phyloP scores from a whole-genome alignment of 331 rosid genomes.

The Acacia concinna region DNA sequence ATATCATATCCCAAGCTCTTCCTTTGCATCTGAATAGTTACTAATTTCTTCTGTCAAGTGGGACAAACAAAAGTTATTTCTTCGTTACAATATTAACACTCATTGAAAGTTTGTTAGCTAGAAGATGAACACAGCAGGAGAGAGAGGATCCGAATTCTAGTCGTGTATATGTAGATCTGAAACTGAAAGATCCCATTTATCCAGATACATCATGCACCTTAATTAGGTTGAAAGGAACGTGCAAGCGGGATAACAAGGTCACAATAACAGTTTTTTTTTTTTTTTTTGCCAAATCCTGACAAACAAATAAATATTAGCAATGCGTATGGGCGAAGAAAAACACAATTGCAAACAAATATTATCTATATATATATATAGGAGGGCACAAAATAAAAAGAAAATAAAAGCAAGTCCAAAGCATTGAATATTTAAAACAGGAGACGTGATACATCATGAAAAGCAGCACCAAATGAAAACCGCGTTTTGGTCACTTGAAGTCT shows the following conservation, averaged over 20 bases:
- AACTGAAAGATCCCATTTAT: slow-evolving; percentile 3
- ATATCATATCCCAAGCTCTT: background rate
- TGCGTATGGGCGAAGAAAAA: background rate
- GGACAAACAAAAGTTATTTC: background rate
- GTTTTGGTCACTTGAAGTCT: background rate
- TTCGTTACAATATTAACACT: too few relatives aligned
- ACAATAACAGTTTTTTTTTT: background rate
- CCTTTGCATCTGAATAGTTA: background rate
- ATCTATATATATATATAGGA: too few relatives aligned
- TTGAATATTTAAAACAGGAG: background rate
- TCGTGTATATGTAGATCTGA: slow-evolving; percentile 1
- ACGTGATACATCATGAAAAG: background rate
- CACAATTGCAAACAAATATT: background rate
- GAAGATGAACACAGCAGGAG: background rate
- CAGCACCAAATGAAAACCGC: background rate
- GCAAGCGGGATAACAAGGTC: background rate
- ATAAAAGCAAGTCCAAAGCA: background rate
- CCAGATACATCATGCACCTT: background rate
- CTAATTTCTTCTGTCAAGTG: background rate
- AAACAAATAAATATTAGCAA: background rate
- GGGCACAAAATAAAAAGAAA: background rate
- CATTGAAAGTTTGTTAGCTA: background rate
- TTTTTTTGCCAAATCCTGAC: too few relatives aligned
- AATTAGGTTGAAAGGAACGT: background rate
- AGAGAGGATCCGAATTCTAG: background rate